Conservation (phyloP, 73 alveolate species). For the Uronychia binucleata region DNA sequence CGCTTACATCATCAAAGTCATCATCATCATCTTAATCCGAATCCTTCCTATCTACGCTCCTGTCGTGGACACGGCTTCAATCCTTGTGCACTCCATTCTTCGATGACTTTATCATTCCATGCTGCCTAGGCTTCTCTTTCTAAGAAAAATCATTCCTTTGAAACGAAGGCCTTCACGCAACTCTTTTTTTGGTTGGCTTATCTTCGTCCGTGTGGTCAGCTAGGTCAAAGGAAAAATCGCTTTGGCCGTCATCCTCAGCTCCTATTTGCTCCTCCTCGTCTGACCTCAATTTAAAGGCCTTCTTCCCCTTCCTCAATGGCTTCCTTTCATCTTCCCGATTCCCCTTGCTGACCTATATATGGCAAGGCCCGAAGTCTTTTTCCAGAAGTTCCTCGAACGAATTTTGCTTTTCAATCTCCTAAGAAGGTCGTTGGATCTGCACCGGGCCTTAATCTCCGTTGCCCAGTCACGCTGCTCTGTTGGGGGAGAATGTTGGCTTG, state of each 20-base stretch:
- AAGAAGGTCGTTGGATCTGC: background rate
- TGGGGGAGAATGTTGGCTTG: background rate
- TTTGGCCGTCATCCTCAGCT: too few relatives aligned
- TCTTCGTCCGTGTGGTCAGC: too few relatives aligned
- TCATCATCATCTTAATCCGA: background rate
- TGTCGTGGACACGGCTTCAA: background rate
- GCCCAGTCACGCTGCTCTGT: background rate
- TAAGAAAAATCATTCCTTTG: background rate
- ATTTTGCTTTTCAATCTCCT: background rate
- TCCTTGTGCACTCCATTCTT: too few relatives aligned
- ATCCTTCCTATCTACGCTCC: background rate
- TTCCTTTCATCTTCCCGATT: background rate
- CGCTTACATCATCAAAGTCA: background rate
- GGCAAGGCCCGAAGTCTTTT: too few relatives aligned
- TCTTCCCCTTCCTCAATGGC: background rate
- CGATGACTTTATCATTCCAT: too few relatives aligned
- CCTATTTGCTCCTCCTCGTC: background rate
- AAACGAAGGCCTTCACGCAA: background rate
- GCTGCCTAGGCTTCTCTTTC: background rate
- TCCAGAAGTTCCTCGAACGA: background rate
- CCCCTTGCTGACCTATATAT: background rate
- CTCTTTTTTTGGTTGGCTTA: background rate
- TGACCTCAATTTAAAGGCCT: background rate
- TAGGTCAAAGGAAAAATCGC: too few relatives aligned
- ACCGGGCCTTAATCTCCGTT: background rate